These are phyloP conservation scores for Pestalotiopsis sp. DNA, from an alignment of 2,329 filamentous ascomycete genomes.

Conservation along the genomic window DNA sequence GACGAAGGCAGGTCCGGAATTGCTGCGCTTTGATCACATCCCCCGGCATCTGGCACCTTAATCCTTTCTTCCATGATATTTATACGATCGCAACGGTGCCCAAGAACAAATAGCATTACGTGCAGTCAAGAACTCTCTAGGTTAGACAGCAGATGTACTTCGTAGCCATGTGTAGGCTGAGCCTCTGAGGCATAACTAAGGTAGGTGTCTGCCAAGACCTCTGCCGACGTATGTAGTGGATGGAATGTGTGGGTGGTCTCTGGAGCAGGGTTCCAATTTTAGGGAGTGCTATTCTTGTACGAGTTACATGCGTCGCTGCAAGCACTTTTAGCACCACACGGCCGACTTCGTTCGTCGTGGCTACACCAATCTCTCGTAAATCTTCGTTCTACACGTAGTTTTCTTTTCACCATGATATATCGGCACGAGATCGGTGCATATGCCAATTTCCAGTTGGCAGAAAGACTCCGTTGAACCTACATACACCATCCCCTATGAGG, in stretches of 20 bases:
- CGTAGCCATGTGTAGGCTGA: background rate
- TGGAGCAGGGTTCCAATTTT: background rate
- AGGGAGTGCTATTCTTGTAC: background rate
- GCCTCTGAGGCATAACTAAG: background rate
- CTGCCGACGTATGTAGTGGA: background rate
- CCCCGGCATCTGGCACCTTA: background rate
- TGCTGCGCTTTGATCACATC: background rate
- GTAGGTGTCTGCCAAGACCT: background rate
- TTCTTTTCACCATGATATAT: no score
- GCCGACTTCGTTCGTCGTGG: no score
- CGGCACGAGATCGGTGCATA: no score
- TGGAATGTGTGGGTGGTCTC: background rate
- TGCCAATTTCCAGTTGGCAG: no score
- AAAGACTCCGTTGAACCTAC: no score
- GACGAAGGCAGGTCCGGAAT: background rate
- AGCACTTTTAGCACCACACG: background rate
- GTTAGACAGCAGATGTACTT: background rate
- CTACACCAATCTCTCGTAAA: no score
- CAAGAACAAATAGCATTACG: background rate
- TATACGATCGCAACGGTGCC: background rate
- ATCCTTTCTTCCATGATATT: background rate
- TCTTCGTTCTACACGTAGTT: no score
- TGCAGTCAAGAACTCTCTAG: background rate
- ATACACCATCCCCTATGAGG: no score
- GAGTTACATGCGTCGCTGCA: background rate